These are phyloP conservation scores for Solanum pinnatisectum DNA, from an alignment of 257 asterid species.

Conservation along the genomic window DNA sequence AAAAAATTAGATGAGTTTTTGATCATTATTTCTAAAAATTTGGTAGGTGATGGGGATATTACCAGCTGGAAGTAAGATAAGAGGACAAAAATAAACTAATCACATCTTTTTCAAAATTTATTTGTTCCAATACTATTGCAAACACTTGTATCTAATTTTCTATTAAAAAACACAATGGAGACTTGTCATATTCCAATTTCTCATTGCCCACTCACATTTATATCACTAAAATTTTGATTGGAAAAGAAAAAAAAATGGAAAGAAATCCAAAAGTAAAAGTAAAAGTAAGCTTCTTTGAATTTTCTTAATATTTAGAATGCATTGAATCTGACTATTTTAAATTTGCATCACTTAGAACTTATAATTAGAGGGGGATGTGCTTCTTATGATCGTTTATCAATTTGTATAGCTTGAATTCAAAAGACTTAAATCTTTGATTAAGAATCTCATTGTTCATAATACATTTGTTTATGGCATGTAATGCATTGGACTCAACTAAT, in stretches of 20 bases:
- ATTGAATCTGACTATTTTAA: neutral
- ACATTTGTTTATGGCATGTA: neutral
- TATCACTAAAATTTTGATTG: constrained; percentile 6
- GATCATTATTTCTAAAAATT: neutral
- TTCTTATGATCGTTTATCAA: neutral
- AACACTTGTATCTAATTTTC: constrained; percentile 27
- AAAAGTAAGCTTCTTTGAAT: neutral
- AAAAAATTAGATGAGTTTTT: neutral
- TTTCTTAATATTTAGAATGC: neutral
- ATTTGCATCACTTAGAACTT: neutral
- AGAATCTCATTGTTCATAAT: neutral
- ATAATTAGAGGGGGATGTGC: neutral
- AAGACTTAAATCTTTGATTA: neutral
- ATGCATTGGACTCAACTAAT: neutral
- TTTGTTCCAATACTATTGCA: constrained; percentile 21
- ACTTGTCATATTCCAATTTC: constrained; percentile 28
- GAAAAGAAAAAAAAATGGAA: neutral
- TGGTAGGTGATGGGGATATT: neutral
- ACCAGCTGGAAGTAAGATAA: neutral
- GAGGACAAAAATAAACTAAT: neutral
- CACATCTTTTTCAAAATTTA: constrained; percentile 28
- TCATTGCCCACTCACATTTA: constrained; percentile 19
- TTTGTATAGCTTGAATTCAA: neutral
- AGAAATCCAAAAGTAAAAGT: neutral
- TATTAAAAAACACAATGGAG: constrained; percentile 2